phyloP scores from a whole-genome alignment of 2,329 filamentous ascomycete species.

The Cordyceps militaris region DNA sequence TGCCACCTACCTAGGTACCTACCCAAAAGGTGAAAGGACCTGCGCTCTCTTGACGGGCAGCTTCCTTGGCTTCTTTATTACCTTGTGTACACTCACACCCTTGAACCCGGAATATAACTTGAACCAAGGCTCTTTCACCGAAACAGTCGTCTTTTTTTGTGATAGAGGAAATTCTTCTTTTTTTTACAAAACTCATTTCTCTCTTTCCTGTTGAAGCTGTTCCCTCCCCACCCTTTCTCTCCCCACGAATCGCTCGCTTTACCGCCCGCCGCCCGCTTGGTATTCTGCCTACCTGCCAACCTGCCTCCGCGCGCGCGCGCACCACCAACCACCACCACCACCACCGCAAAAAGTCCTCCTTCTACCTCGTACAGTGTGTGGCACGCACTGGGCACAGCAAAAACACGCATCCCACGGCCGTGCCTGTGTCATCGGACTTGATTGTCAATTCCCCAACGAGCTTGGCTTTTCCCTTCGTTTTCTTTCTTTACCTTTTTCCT shows the following conservation, averaged over 20 bases:
- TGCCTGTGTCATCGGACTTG: neutral
- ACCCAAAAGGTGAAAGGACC: too few relatives aligned
- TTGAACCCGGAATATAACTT: too few relatives aligned
- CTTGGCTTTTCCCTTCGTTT: slow-evolving; percentile 12
- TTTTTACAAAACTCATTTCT: neutral
- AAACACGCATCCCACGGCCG: slow-evolving; percentile 6
- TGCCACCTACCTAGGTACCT: too few relatives aligned
- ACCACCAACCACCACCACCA: neutral
- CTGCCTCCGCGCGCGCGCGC: neutral
- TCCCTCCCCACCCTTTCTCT: neutral
- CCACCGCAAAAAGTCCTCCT: slow-evolving; percentile 6
- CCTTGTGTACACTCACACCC: too few relatives aligned
- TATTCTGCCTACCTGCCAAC: neutral
- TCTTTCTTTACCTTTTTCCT: slow-evolving; percentile 1
- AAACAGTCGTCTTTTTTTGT: too few relatives aligned
- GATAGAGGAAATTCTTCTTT: too few relatives aligned
- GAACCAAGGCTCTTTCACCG: too few relatives aligned
- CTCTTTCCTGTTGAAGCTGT: neutral
- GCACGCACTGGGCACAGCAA: slow-evolving; percentile 1
- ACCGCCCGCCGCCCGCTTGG: slow-evolving; percentile 2
- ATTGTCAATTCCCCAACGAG: neutral
- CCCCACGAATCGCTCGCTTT: neutral
- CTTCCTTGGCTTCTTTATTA: too few relatives aligned
- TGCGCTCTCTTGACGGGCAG: too few relatives aligned
- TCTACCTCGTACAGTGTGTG: neutral